Evolutionary conservation across 2,329 filamentous ascomycete species (phyloP).

Genomic region (Sporothrix luriei): DNA sequence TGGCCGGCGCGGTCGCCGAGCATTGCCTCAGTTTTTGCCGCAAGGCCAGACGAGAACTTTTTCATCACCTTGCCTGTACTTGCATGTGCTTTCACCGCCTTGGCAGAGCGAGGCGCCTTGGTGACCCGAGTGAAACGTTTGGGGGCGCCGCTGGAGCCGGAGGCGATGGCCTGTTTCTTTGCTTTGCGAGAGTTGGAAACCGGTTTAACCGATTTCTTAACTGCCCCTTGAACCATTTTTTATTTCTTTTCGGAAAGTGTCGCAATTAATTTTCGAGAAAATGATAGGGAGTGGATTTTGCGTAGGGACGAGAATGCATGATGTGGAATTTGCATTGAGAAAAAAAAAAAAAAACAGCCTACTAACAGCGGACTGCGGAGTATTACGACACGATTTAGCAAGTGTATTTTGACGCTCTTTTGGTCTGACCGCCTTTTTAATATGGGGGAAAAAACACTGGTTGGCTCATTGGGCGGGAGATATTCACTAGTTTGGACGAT

Average conservation of each 20-base stretch:
- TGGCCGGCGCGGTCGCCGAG: constrained; percentile 63
- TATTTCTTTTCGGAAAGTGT: background rate
- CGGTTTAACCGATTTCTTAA: constrained; percentile 53
- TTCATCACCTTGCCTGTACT: constrained; percentile 56
- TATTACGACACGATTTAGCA: background rate
- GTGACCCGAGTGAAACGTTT: constrained; percentile 50
- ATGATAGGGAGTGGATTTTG: background rate
- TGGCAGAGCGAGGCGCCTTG: constrained; percentile 51
- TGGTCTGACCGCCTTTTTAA: constrained; percentile 1
- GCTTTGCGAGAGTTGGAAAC: constrained; percentile 38
- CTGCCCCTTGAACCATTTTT: constrained; percentile 58
- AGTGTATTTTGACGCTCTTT: background rate
- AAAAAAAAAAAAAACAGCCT: background rate
- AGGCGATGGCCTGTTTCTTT: constrained; percentile 44
- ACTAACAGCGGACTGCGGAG: background rate
- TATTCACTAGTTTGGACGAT: no score
- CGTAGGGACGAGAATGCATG: background rate
- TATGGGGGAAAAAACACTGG: background rate
- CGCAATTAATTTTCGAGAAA: background rate
- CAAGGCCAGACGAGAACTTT: constrained; percentile 59
- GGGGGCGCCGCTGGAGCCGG: constrained; percentile 35
- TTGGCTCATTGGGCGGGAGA: no score
- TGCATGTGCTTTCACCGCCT: constrained; percentile 43
- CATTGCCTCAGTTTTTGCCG: constrained; percentile 58
- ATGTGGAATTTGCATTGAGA: background rate